Percentiles rank a stretch among this genome's conserved stretches.
Evolutionary conservation across 768 basidiomycete species (phyloP).

Genomic region (Phanerochaete carnosa): DNA sequence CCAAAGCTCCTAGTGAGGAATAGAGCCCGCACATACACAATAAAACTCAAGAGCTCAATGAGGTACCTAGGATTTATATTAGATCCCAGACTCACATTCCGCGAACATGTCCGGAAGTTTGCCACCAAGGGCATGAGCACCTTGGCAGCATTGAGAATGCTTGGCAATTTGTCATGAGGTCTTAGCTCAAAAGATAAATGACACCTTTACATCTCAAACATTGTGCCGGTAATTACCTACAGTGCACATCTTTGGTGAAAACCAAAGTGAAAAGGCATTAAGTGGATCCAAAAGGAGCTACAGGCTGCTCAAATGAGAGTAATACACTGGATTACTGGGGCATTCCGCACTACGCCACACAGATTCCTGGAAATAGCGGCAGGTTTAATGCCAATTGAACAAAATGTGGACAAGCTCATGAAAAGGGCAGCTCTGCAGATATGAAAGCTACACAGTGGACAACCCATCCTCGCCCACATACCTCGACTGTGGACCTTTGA

Average conservation of each 20-base stretch:
- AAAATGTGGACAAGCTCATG: neutral
- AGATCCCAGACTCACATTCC: constrained; percentile 12
- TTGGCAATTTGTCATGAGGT: constrained; percentile 17
- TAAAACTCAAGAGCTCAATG: constrained; percentile 1
- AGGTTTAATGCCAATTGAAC: constrained; percentile 12
- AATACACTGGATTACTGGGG: constrained; percentile 16
- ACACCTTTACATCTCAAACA: constrained; percentile 15
- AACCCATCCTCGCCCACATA: no score
- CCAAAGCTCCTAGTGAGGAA: constrained; percentile 2
- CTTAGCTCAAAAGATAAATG: no score
- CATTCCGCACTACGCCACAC: constrained; percentile 15
- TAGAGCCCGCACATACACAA: neutral
- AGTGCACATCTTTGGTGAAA: constrained; percentile 17
- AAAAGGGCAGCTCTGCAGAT: no score
- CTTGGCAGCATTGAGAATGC: constrained; percentile 4
- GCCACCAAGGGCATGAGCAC: constrained; percentile 13
- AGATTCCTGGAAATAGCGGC: constrained; percentile 14
- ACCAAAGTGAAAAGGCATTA: constrained; percentile 6
- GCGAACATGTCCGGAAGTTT: constrained; percentile 8
- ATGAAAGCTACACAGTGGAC: no score
- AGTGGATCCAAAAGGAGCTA: no score
- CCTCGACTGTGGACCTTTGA: no score
- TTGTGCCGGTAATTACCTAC: constrained; percentile 17
- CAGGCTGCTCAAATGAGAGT: constrained; percentile 14
- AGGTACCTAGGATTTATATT: constrained; percentile 17